Percentiles rank a stretch among this genome's conserved stretches.
Conservation (phyloP, 169 alveolate genomes). For the Ichthyophthirius multifiliis region DNA sequence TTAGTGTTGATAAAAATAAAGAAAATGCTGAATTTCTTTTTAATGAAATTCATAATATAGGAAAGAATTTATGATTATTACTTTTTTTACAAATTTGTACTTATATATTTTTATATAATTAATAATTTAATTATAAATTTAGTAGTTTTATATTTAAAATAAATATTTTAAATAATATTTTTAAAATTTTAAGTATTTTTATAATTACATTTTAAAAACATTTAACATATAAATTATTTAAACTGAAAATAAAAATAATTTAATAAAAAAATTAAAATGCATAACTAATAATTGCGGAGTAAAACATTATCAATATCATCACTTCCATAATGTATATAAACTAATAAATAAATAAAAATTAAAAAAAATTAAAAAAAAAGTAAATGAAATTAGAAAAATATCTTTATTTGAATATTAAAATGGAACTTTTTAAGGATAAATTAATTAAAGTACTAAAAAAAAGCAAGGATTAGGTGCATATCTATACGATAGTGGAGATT, state of each 20-base stretch:
- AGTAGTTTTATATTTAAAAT: too few relatives aligned
- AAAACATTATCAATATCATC: not conserved
- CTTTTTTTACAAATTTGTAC: too few relatives aligned
- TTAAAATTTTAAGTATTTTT: too few relatives aligned
- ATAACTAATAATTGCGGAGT: not conserved
- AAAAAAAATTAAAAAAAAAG: not conserved
- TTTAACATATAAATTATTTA: too few relatives aligned
- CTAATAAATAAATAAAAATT: not conserved
- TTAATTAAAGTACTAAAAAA: not conserved
- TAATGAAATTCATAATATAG: conserved; percentile 9
- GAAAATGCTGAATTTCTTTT: not conserved
- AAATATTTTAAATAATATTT: too few relatives aligned
- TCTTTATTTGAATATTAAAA: not conserved
- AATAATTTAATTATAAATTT: too few relatives aligned
- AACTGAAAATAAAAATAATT: too few relatives aligned
- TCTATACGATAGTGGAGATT: not conserved
- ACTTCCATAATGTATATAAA: not conserved
- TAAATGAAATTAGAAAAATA: not conserved
- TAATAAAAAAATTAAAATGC: not conserved
- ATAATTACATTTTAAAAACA: too few relatives aligned
- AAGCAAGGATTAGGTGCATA: not conserved
- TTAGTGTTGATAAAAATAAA: not conserved
- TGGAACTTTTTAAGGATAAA: not conserved
- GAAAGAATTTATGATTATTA: not conserved
- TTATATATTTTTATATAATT: too few relatives aligned